Evolutionary conservation across 2,329 filamentous ascomycete species (phyloP), one percentile per base, ranked within the genome.

Genomic region (Stemphylium vesicarium): DNA sequence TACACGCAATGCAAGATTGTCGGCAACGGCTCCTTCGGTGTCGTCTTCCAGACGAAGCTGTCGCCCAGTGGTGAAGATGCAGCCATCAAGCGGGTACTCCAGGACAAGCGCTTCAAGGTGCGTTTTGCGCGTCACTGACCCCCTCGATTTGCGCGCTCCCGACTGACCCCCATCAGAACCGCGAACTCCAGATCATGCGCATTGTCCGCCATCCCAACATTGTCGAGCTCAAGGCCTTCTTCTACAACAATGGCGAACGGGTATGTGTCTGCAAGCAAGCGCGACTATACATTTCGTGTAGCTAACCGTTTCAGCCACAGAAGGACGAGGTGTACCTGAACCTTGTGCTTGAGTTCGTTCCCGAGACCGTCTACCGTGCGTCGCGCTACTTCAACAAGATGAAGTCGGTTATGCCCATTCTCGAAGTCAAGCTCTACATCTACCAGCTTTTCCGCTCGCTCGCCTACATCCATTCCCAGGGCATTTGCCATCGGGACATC

Each of bases 1-100:
- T 99, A 99, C 79, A 98, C 95, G 52, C 95, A 98, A 77, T 98
- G 94, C 84, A 99, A 99, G 82, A 98, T 99, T 72, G 95, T 99
- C 43, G 95, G 95, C 77, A 99, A 99, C 81, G 95, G 95, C 66
- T 98, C 94, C 32, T 99, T 99, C 69, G 95, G 95, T 64, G 94
- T 99, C 45, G 95, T 99, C 63, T 99, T 99, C 79, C 95, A 99
- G 82, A 99, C 95, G 53, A 98, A 98, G 82, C 85, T 99, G 71
- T 94, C 94, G 58, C 95, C 95, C n/a, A 95, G 91, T 62, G 94
- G 94, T 62, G 95, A 99, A 79, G 95, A 99, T 81, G 95, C 95
- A 49, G 95, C 95, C 76, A 99, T 99, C 84, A 99, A 99, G 84
- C 89, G 95, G 70, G 95, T 99, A 57, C 85, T 99, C 55, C 95